Evolutionary conservation across 73 alveolate genomes (phyloP).

Genomic region (Symbiodinium pilosum): DNA sequence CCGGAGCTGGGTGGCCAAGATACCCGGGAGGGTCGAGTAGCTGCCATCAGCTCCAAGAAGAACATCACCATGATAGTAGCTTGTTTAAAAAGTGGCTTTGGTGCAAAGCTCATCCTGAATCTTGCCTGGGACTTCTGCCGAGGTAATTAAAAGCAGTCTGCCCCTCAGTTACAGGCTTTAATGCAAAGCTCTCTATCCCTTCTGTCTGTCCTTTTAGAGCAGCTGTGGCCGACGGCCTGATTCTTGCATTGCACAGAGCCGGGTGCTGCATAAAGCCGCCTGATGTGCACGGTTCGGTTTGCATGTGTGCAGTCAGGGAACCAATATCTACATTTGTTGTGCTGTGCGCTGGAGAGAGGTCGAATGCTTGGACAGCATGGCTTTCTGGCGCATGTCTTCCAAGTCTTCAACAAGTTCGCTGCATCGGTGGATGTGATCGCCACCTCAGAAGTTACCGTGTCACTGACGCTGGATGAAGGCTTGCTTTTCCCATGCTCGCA

Average conservation of each 20-base stretch:
- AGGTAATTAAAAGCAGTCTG: conserved; percentile 78
- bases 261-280: no score
- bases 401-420: conserved; percentile 78
- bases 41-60: conserved; percentile 91
- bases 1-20: conserved; percentile 49
- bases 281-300: no score
- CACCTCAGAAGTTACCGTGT: conserved; percentile 91
- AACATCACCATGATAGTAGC: conserved; percentile 84
- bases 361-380: conserved; percentile 95
- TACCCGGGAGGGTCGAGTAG: conserved; percentile 62
- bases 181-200: not conserved
- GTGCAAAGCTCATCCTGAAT: no score
- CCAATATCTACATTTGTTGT: no score
- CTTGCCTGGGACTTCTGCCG: no score
- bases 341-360: no score
- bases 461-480: conserved; percentile 92
- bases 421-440: conserved; percentile 90
- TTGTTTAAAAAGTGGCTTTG: not conserved
- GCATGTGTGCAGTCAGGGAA: no score
- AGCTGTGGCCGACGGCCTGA: no score
- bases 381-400: conserved; percentile 93
- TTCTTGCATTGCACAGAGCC: no score
- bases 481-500: no score
- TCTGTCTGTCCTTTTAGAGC: no score
- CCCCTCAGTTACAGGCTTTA: not conserved